Conservation (phyloP, 805 yeast species). For the Saccharomycopsis synnaedendra region DNA sequence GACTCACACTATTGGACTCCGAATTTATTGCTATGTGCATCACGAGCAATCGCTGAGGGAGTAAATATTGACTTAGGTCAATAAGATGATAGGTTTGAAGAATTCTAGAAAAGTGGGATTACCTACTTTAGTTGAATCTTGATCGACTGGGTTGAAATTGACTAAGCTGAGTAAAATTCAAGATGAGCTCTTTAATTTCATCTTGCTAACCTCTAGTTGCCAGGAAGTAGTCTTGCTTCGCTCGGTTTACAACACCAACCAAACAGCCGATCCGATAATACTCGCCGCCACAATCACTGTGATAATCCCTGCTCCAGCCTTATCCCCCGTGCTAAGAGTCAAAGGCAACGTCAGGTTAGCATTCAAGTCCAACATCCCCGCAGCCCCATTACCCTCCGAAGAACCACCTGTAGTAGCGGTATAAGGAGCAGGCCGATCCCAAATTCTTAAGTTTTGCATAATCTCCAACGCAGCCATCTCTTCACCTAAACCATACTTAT, state of each 20-base stretch:
- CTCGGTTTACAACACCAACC: slow-evolving; percentile 29
- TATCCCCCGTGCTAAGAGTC: slow-evolving; percentile 33
- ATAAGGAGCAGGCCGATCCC: slow-evolving; percentile 41
- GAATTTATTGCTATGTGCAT: no score
- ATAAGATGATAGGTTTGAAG: no score
- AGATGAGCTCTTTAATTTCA: no score
- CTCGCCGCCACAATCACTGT: slow-evolving; percentile 44
- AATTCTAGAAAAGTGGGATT: no score
- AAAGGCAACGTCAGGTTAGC: slow-evolving; percentile 29
- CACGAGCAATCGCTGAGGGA: no score
- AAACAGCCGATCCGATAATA: slow-evolving; percentile 30
- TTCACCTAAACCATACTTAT: slow-evolving; percentile 75
- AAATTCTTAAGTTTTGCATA: slow-evolving; percentile 30
- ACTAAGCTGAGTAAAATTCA: no score
- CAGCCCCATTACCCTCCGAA: slow-evolving; percentile 54
- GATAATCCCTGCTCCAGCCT: slow-evolving; percentile 61
- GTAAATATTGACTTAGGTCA: no score
- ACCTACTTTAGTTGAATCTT: no score
- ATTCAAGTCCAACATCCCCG: slow-evolving; percentile 41
- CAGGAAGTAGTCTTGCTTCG: neutral
- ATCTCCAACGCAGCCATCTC: slow-evolving; percentile 78
- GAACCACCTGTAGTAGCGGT: slow-evolving; percentile 59
- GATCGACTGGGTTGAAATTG: no score
- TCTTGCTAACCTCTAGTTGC: no score
- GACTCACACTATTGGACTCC: no score